Evolutionary conservation across 2,329 filamentous ascomycete genomes (phyloP).

Genomic region (Colletotrichum sp.): DNA sequence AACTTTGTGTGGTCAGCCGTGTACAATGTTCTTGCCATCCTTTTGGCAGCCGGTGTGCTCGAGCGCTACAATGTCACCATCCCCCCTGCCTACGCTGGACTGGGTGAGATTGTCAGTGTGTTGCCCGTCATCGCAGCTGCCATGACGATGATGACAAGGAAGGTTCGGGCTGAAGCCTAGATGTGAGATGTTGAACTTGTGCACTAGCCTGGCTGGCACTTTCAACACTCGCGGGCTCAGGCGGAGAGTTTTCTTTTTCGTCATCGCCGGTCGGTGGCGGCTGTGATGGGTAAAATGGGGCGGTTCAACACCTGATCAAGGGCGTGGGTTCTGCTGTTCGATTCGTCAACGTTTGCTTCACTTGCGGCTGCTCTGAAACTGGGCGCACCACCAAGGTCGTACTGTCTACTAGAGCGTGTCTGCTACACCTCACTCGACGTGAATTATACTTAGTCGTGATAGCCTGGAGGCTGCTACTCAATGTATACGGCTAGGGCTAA

Average conservation of each 20-base stretch:
- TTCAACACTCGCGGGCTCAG: slow-evolving; percentile 3
- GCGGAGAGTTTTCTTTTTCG: neutral
- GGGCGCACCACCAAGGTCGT: neutral
- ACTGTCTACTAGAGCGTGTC: neutral
- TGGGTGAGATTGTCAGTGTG: slow-evolving; percentile 71
- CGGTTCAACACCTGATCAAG: slow-evolving; percentile 1
- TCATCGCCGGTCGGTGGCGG: neutral
- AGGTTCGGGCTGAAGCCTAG: neutral
- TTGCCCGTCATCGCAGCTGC: slow-evolving; percentile 58
- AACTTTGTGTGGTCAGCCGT: slow-evolving; percentile 68
- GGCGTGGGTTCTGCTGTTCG: neutral
- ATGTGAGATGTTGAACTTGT: neutral
- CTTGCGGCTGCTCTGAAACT: neutral
- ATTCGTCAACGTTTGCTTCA: neutral
- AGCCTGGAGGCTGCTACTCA: neutral
- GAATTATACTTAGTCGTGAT: neutral
- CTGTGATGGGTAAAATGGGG: neutral
- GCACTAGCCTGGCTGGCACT: neutral
- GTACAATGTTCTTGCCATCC: slow-evolving; percentile 67
- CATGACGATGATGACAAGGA: slow-evolving; percentile 30
- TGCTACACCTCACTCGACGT: neutral
- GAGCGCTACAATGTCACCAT: slow-evolving; percentile 50
- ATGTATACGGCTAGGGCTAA: neutral
- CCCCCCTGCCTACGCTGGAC: slow-evolving; percentile 56
- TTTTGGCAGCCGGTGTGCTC: slow-evolving; percentile 64